A percentile compares a stretch with the other conserved stretches of the same genome.
These are phyloP conservation scores for Byssochlamys sp. DNA, from an alignment of 2,329 filamentous ascomycete species.

Conservation along the genomic window DNA sequence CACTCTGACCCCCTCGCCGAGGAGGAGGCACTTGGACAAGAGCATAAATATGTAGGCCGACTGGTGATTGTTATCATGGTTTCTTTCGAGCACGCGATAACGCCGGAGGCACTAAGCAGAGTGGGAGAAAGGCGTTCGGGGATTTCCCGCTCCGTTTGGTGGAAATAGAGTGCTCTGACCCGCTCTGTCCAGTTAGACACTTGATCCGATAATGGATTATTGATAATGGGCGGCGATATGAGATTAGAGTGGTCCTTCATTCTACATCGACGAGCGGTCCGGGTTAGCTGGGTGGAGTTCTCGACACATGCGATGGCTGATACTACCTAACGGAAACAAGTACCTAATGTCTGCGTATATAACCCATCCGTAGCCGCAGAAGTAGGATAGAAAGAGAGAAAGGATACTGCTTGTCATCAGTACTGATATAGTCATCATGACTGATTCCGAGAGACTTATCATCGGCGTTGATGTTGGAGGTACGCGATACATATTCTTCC, in stretches of 20 bases:
- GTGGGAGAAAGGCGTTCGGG: not conserved
- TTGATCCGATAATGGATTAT: not conserved
- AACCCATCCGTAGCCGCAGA: not conserved
- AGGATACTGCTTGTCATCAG: not conserved
- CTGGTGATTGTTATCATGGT: not conserved
- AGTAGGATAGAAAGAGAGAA: not conserved
- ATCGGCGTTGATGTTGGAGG: slow-evolving; percentile 35
- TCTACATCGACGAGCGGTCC: not conserved
- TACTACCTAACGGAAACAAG: not conserved
- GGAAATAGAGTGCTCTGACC: not conserved
- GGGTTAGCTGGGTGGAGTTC: not conserved
- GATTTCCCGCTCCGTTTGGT: not conserved
- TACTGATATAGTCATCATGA: not conserved
- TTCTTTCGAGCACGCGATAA: not conserved
- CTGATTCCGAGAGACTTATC: not conserved
- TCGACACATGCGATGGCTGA: not conserved
- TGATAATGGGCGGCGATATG: not conserved
- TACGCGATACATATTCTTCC: not conserved
- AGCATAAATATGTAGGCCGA: not conserved
- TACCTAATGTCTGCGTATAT: not conserved
- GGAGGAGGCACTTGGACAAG: not conserved
- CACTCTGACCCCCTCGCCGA: not conserved
- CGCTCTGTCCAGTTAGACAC: not conserved
- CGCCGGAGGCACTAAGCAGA: not conserved
- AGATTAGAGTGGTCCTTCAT: not conserved